These are phyloP conservation scores for Sclerotinia spermophila DNA, from an alignment of 2,329 filamentous ascomycete genomes.

Conservation along the genomic window DNA sequence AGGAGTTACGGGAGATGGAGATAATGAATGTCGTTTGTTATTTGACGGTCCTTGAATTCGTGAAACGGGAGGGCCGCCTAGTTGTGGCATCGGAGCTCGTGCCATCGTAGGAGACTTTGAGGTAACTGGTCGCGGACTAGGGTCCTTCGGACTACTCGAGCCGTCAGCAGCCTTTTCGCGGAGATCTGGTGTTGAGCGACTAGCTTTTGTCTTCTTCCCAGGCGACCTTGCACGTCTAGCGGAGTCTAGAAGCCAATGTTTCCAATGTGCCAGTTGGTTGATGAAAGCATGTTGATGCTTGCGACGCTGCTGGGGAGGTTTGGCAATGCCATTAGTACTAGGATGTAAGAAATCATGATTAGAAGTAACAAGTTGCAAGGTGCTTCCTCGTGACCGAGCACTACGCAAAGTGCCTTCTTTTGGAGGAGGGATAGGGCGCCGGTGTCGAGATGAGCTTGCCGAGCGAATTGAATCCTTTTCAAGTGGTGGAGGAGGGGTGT, in stretches of 20 bases:
- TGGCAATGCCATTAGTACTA: conserved; percentile 39
- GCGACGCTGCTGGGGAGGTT: conserved; percentile 44
- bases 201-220: conserved; percentile 35
- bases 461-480: conserved; percentile 77
- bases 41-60: conserved; percentile 42
- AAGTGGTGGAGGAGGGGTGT: conserved; percentile 62
- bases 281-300: conserved; percentile 61
- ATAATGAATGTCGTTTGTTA: conserved; percentile 75
- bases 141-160: conserved; percentile 47
- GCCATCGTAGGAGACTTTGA: conserved; percentile 43
- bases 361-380: conserved; percentile 74
- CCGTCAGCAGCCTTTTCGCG: conserved; percentile 46
- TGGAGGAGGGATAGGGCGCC: conserved; percentile 74
- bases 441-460: conserved; percentile 70
- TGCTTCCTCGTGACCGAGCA: conserved; percentile 74
- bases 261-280: conserved; percentile 63
- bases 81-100: conserved; percentile 37
- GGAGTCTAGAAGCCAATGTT: conserved; percentile 70
- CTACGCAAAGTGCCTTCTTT: conserved; percentile 72
- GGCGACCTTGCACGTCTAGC: conserved; percentile 61
- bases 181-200: conserved; percentile 55
- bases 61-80: conserved; percentile 32
- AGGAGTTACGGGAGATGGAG: conserved; percentile 83
- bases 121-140: conserved; percentile 57
- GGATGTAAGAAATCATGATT: conserved; percentile 58